phyloP scores from a whole-genome alignment of 164 flowering plant species.

The Liquidambar formosana region DNA sequence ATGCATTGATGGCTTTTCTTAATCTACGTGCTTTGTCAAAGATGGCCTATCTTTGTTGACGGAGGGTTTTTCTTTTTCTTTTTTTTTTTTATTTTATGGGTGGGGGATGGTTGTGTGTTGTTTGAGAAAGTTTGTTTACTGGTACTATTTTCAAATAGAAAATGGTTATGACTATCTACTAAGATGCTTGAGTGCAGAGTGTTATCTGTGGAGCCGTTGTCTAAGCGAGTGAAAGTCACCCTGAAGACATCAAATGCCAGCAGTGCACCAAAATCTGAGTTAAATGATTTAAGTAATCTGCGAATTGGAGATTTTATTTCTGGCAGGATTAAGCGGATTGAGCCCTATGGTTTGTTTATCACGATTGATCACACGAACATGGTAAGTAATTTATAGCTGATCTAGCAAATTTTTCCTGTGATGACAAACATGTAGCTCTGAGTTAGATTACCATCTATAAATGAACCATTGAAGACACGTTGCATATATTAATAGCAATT shows the following conservation, averaged over 20 bases:
- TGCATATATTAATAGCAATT: too few relatives aligned
- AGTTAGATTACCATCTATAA: neutral
- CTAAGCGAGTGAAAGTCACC: slow-evolving; percentile 82
- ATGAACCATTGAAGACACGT: too few relatives aligned
- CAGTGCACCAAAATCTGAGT: slow-evolving; percentile 34
- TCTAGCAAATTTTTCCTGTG: neutral
- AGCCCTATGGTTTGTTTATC: slow-evolving; percentile 82
- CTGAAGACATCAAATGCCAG: slow-evolving; percentile 40
- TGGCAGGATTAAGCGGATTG: slow-evolving; percentile 75
- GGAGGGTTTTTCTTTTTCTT: too few relatives aligned
- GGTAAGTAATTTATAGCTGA: slow-evolving; percentile 39
- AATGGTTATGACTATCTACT: slow-evolving; percentile 1
- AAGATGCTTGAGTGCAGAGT: slow-evolving; percentile 55
- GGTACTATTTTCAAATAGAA: neutral
- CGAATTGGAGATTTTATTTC: slow-evolving; percentile 64
- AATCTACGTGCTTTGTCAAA: too few relatives aligned
- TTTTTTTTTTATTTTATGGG: too few relatives aligned
- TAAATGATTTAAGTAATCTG: slow-evolving; percentile 41
- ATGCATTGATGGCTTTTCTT: too few relatives aligned
- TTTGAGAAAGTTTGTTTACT: neutral
- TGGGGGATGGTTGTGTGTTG: too few relatives aligned
- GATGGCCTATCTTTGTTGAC: too few relatives aligned
- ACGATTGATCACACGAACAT: slow-evolving; percentile 62
- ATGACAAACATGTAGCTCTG: neutral
- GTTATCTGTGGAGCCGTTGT: slow-evolving; percentile 78